Evolutionary conservation across 805 yeast species (phyloP), one percentile per base, ranked within the genome.

Genomic region (Myxozyma vanderwaltii): DNA sequence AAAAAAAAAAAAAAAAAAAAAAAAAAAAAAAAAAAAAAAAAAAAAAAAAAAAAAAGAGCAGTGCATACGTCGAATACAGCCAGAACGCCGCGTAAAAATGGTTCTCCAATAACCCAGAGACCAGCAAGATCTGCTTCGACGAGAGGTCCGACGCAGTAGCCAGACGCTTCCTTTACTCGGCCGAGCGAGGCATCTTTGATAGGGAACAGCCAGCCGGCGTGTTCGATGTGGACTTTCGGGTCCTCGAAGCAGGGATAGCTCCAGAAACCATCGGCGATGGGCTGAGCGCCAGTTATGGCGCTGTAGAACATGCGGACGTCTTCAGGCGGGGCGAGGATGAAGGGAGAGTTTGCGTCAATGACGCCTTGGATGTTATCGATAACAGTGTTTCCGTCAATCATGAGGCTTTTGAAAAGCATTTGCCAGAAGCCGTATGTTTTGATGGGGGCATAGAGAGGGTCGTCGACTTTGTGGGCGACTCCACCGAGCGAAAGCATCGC

Each of bases 391-490:
- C 65, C 65, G 50, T 61, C 61, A 12, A 61, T 29, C 59, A 61
- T 26, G 24, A 61, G 29, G 27, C 54, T 54, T 51, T 59, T 59
- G 51, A 61, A 61, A 17, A 61, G 53, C 36, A 61, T 51, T 41
- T 61, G 65, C 65, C 65, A 61, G 47, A 61, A 61, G 13, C 65
- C 65, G n/a, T 21, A 46, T 24, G 65, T 61, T 51, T 61, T 61
- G 41, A 61, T 56, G 6, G 65, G 59, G 10, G 65, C 65, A 44
- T 51, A 61, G 24, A 61, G 63, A n/a, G 63, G 55, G 19, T 61
- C 65, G 26, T 61, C 65, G 35, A 50, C 51, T 36, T 59, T 46
- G 51, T 45, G 60, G 13, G 63, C 29, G 23, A 50, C 35, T 19
- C 65, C 65, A 33, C 65, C 65, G 27, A 61, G 21, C 10, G 61